phyloP scores from a whole-genome alignment of 164 flowering plant species.

The Berberis vulgaris region DNA sequence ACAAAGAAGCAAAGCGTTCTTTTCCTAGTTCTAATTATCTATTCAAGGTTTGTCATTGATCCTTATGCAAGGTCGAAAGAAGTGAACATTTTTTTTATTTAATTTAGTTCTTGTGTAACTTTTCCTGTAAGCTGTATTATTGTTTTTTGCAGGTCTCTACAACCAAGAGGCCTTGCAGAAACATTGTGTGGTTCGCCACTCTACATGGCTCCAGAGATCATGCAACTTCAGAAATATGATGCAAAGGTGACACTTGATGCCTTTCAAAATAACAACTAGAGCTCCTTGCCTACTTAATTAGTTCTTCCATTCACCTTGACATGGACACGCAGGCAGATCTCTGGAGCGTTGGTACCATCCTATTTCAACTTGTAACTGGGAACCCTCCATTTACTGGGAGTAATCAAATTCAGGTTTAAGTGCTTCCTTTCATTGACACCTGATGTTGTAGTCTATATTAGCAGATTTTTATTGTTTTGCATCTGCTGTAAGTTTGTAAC shows the following conservation, averaged over 20 bases:
- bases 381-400: slow-evolving; percentile 89
- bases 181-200: slow-evolving; percentile 98
- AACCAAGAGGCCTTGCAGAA: slow-evolving; percentile 92
- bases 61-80: neutral
- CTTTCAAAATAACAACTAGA: neutral
- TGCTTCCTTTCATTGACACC: slow-evolving; percentile 1
- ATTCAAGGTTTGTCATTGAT: no score
- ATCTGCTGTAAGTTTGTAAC: slow-evolving; percentile 1
- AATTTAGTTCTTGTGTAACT: no score
- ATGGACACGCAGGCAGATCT: slow-evolving; percentile 89
- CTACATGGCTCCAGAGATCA: slow-evolving; percentile 99
- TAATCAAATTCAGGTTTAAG: slow-evolving; percentile 74
- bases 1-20: no score
- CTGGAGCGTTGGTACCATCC: slow-evolving; percentile 98
- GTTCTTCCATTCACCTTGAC: slow-evolving; percentile 19
- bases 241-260: slow-evolving; percentile 65
- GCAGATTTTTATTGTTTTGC: neutral
- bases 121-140: no score
- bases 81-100: neutral
- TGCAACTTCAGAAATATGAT: slow-evolving; percentile 97
- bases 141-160: slow-evolving; percentile 59
- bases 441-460: no score
- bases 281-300: neutral
- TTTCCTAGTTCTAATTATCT: no score
- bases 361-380: slow-evolving; percentile 92